Evolutionary conservation across 352 stramenopile species (phyloP).

Genomic region (Phytophthora pisi): DNA sequence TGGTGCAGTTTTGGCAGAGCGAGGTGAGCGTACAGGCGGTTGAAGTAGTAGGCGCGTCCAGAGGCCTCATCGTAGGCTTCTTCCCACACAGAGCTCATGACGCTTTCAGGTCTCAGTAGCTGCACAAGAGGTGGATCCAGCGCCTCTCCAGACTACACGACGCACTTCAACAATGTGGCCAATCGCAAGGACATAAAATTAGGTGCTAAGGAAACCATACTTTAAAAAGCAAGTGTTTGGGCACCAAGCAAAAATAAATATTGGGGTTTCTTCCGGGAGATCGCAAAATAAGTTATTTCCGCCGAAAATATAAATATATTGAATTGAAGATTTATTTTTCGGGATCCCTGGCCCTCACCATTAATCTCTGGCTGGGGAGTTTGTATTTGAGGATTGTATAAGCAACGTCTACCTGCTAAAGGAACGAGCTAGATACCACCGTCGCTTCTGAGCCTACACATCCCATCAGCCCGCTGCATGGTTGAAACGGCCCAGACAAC

Average conservation of each 20-base stretch:
- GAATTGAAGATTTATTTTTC: no score
- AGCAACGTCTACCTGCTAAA: no score
- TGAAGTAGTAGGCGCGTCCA: constrained; percentile 60
- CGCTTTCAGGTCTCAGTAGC: background rate
- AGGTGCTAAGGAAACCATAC: no score
- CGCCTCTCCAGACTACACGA: constrained; percentile 13
- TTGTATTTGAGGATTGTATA: no score
- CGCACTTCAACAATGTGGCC: background rate
- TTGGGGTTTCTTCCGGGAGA: no score
- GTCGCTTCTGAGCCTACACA: background rate
- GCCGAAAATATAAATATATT: no score
- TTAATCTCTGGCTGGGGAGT: no score
- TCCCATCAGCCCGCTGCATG: background rate
- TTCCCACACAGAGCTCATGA: constrained; percentile 45
- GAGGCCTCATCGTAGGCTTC: constrained; percentile 56
- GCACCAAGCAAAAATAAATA: no score
- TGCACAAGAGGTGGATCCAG: constrained; percentile 1
- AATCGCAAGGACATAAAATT: no score
- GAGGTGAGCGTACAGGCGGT: constrained; percentile 39
- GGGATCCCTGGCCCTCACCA: no score
- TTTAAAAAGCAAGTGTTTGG: no score
- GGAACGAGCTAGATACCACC: background rate
- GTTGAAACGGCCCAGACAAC: background rate
- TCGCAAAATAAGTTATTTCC: no score
- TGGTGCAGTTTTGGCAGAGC: background rate